Conservation (phyloP, 176 grass and related monocot genomes). For the Aegilops sharonensis region DNA sequence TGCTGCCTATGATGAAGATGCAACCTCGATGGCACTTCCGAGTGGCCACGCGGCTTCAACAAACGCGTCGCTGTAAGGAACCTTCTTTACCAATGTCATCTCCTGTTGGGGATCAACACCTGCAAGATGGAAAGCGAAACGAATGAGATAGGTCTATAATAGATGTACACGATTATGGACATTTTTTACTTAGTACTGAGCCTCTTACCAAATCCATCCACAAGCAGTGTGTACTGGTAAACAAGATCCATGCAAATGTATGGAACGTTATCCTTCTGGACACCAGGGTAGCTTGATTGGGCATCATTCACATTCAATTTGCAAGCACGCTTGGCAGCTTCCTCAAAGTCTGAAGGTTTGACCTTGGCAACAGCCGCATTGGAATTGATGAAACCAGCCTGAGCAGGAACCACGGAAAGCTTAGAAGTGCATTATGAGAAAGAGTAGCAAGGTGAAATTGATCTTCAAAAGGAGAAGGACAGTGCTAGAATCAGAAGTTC, state of each 20-base stretch:
- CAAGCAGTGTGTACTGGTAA: conserved; percentile 91
- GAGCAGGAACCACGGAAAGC: neutral
- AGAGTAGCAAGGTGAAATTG: neutral
- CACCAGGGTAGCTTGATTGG: conserved; percentile 48
- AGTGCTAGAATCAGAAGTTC: neutral
- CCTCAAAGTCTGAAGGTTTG: conserved; percentile 72
- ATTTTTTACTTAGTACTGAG: conserved; percentile 4
- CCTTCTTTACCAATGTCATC: conserved; percentile 97
- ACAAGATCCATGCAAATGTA: conserved; percentile 97
- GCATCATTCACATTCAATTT: conserved; percentile 69
- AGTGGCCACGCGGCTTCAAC: conserved; percentile 97
- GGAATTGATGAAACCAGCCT: conserved; percentile 92
- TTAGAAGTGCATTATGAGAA: neutral
- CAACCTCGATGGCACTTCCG: conserved; percentile 93
- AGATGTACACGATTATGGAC: neutral
- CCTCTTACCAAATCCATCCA: conserved; percentile 79
- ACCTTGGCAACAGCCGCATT: conserved; percentile 61
- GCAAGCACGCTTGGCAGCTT: conserved; percentile 80
- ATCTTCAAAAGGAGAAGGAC: neutral
- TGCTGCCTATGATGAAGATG: conserved; percentile 64
- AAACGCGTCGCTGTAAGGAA: conserved; percentile 60
- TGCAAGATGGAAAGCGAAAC: conserved; percentile 22
- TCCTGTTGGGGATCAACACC: conserved; percentile 73
- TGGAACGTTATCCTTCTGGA: conserved; percentile 69
- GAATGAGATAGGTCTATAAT: neutral